Percentiles rank a stretch among this genome's conserved stretches.
Evolutionary conservation across 1,284 basidiomycete genomes (phyloP).

Genomic region (Amylostereum chailletii): DNA sequence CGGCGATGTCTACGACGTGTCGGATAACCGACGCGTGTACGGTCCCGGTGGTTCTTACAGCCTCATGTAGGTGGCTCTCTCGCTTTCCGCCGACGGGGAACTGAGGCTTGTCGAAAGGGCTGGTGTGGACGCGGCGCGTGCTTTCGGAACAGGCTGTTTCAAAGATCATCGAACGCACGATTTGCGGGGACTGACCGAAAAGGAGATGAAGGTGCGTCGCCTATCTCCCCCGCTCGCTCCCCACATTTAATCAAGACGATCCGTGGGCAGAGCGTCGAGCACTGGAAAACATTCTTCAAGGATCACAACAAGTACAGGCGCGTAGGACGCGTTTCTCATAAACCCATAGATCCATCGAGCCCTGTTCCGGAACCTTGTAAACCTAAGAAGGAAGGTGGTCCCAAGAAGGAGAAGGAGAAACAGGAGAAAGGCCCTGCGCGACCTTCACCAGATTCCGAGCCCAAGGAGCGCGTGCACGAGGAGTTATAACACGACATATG

Average conservation of each 20-base stretch:
- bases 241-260: conserved; percentile 3
- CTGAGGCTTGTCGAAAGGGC: conserved; percentile 39
- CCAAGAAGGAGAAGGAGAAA: conserved; percentile 13
- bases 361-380: conserved; percentile 79
- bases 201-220: conserved; percentile 57
- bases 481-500: conserved; percentile 26
- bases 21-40: conserved; percentile 69
- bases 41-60: conserved; percentile 85
- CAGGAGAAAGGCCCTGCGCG: conserved; percentile 9
- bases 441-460: conserved; percentile 6
- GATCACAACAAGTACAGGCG: conserved; percentile 72
- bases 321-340: conserved; percentile 68
- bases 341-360: conserved; percentile 68
- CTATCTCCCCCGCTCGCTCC: conserved; percentile 1
- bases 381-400: conserved; percentile 32
- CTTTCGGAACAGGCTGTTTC: conserved; percentile 92
- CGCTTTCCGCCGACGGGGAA: conserved; percentile 1
- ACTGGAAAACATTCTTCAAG: conserved; percentile 87
- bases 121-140: conserved; percentile 80
- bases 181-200: conserved; percentile 67
- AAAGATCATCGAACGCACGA: conserved; percentile 85
- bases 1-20: conserved; percentile 91
- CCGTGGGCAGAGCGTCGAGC: conserved; percentile 52
- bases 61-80: conserved; percentile 52
- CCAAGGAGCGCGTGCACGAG: conserved; percentile 17